Evolutionary conservation across 441 rosid genomes (phyloP).

Genomic region (Erodium texanum): DNA sequence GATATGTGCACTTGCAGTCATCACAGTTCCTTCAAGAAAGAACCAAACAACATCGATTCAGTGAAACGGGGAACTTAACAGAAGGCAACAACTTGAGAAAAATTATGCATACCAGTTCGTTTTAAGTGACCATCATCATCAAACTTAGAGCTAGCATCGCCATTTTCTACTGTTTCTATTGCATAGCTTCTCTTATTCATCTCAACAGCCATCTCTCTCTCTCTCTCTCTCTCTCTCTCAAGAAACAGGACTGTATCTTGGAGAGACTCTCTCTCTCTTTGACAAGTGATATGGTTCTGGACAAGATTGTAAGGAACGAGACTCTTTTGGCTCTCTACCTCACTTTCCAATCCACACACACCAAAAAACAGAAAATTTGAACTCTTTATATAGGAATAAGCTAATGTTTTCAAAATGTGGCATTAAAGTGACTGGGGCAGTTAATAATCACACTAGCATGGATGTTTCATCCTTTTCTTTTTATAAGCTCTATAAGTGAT

Average conservation of each 20-base stretch:
- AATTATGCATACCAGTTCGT: slow-evolving; percentile 18
- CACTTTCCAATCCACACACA: neutral
- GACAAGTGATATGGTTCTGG: neutral
- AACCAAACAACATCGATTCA: neutral
- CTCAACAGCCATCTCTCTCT: neutral
- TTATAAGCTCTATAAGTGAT: too few relatives aligned
- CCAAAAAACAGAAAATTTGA: neutral
- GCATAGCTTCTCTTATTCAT: neutral
- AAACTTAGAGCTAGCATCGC: neutral
- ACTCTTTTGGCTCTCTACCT: neutral
- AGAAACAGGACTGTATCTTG: too few relatives aligned
- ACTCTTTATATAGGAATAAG: neutral
- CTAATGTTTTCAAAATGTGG: neutral
- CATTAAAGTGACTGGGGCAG: neutral
- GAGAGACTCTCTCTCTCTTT: neutral
- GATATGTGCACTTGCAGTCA: slow-evolving; percentile 12
- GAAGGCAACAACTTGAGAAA: neutral
- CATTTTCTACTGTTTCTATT: slow-evolving; percentile 2
- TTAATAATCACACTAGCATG: too few relatives aligned
- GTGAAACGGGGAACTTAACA: neutral
- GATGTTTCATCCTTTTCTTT: too few relatives aligned
- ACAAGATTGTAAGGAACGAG: neutral
- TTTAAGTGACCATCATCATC: slow-evolving; percentile 22
- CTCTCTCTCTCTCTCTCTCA: neutral
- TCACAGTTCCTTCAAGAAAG: neutral